A percentile compares a stretch with the other conserved stretches of the same genome.
These are phyloP conservation scores for Xylaria multiplex DNA, from an alignment of 2,329 filamentous ascomycete species.

Conservation along the genomic window DNA sequence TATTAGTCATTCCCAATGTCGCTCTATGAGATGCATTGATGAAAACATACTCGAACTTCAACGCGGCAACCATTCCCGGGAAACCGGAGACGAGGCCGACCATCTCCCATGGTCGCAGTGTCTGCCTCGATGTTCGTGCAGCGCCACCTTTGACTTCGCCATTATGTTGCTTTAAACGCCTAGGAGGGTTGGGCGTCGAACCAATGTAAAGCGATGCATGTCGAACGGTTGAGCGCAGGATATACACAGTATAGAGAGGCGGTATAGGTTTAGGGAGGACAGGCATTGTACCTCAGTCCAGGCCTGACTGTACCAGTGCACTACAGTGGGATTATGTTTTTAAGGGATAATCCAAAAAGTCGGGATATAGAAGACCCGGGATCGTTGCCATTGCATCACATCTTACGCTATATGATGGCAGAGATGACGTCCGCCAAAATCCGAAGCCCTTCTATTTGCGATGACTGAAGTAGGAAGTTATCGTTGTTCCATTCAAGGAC, in stretches of 20 bases:
- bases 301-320: neutral
- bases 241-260: conserved; percentile 91
- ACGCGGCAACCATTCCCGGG: conserved; percentile 82
- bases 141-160: conserved; percentile 85
- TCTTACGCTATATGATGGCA: conserved; percentile 9
- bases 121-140: conserved; percentile 73
- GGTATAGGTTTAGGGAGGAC: conserved; percentile 71
- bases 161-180: conserved; percentile 92
- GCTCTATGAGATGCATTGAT: neutral
- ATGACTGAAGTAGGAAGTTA: neutral
- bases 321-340: neutral
- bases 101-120: conserved; percentile 90
- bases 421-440: neutral
- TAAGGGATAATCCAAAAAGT: conserved; percentile 8
- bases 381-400: conserved; percentile 25
- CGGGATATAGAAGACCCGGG: conserved; percentile 2
- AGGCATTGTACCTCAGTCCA: conserved; percentile 50
- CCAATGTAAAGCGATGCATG: conserved; percentile 84
- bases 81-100: conserved; percentile 87
- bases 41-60: conserved; percentile 88
- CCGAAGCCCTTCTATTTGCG: neutral
- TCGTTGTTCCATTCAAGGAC: neutral
- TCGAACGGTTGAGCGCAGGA: conserved; percentile 83
- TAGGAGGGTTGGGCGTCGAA: conserved; percentile 86
- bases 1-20: conserved; percentile 32